Evolutionary conservation across 495 filamentous ascomycete genomes (phyloP), one percentile per base, ranked within the genome.

Genomic region (Pseudoneurospora amorphoporcata): DNA sequence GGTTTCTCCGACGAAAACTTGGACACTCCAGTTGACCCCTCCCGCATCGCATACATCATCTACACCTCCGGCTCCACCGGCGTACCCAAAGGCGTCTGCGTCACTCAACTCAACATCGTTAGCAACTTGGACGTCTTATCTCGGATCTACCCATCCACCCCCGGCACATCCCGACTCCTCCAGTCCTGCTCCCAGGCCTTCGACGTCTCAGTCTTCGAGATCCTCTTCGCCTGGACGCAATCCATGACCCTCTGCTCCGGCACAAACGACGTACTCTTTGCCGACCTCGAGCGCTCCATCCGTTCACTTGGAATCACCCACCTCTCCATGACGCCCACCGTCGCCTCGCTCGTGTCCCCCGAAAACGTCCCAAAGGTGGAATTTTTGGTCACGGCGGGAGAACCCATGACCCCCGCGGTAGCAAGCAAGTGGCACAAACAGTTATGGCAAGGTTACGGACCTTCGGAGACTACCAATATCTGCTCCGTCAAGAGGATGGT

Each of bases 131-230:
- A 87, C 29, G 82, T 84, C 7, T 81, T 95, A 14, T 79, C 82
- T 7, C 79, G 83, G 9, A 81, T 90, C 3, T 95, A 94, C 77
- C 88, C 90, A 1, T 78, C 81, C 0, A 71, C 75, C 0, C 71
- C 76, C 3, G 77, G 77, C 5, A 35, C 0, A 65, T 84, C 88
- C 1, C 85, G 86, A 39, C 79, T 94, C 32, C 79, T 96, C 4
- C 92, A 94, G 76, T 87, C 90, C 9, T 93, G 89, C 74, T 91
- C 90, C 0, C 88, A 91, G 76, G 88, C 88, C 17, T 94, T 93
- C 76, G 90, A 92, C 77, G 89, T 92, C 19, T 93, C 91, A 2
- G 90, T 95, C 1, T 93, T 93, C 74, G 92, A 94, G 73, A 90
- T 93, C 17, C 93, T 94, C 76, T 93, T 92, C 72, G 80, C 92